Base-by-base conservation (phyloP, 257 asterid genomes). In the Parsonsia alboflavescens region DNA sequence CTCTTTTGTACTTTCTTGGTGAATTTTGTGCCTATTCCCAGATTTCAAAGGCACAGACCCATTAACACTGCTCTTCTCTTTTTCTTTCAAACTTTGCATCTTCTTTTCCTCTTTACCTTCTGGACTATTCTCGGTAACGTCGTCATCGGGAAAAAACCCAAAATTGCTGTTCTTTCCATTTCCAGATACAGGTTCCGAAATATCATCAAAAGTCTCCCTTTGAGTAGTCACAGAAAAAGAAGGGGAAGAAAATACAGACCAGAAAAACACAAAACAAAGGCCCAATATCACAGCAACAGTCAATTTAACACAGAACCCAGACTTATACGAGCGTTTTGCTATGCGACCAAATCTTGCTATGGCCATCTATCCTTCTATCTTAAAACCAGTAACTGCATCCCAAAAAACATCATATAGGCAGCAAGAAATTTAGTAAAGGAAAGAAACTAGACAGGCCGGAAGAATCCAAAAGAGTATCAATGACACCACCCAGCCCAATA, bases 121-220 rank as follows among this genome's bases (percentile, higher is more conserved):
- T 70, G 80, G 68, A 72, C 73, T 82, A 48, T 75, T 82, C 80
- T 79, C 70, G 30, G 83, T 79, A 62, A 82, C 90, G 67, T 72
- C 64, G 52, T 82, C 83, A 16, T 80, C 79, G 66, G 80, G 69
- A 59, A 70, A 80, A 69, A 21, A 30, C 73, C 61, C 83, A 52
- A 77, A 77, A 78, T 70, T 64, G 72, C 71, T 73, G 1, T 54
- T 68, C 83, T 76, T 89, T 65, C 82, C 81, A 72, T 74, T 83
- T 10, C 84, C 84, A 70, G 95, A 85, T 3, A 84, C 77, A 8
- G 97, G 97, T 81, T 83, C 93, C 53, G 91, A 85, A 78, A 93
- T 82, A 74, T 89, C 96, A 81, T 93, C 98, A 72, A 94, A 94
- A 68, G 90, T 92, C 53, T 90, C 89, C 79, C 99, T 87, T 72